Base-by-base conservation (phyloP, 371 early-diverging fungal genomes). In the Apophysomyces elegans region DNA sequence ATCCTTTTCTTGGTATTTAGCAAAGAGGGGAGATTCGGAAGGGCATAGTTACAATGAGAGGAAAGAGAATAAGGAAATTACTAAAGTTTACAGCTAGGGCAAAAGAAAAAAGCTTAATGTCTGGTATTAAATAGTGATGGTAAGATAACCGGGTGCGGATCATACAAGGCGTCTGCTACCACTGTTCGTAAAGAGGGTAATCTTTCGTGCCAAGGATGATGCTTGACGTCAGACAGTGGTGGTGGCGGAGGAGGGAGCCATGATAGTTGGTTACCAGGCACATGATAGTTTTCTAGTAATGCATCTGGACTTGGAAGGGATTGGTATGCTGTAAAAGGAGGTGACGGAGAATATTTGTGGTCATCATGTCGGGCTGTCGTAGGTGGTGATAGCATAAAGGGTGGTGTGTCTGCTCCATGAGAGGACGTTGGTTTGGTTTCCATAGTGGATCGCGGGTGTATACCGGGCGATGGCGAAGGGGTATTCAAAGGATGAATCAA, bases 351-450 rank as follows among this genome's bases (percentile, higher is more conserved):
- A 21, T 50, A 50, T 21, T 50, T 50, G 54, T 41, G 41, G 8
- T 50, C 54, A 21, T 50, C 54, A 21, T 50, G 54, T 21, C 54
- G 54, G 21, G 11, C 21, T 9, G 54, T 21, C 54, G 21, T 21
- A 6, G 54, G 54, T 21, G 54, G 54, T 50, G 54, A 50, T 9
- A 50, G 54, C 54, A 50, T 50, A 50, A 50, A 50, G 16, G 54
- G 54, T 21, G 54, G 54, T 50, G 54, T 21, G 11, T 50, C 54
- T 9, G 9, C 54, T 9, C 21, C 21, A 4, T 50, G 54, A 50
- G 54, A 50, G 21, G 21, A 21, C 2, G n/a, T 9, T 4, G 21
- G 16, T 21, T 50, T 16, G 21, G 4, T 50, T 50, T 50, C 54
- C 41, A 41, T 13, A 6, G 54, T 21, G 9, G 54, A n/a, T n/a